phyloP scores from a whole-genome alignment of 2,329 filamentous ascomycete species.

The Ophiostoma angusticollis region DNA sequence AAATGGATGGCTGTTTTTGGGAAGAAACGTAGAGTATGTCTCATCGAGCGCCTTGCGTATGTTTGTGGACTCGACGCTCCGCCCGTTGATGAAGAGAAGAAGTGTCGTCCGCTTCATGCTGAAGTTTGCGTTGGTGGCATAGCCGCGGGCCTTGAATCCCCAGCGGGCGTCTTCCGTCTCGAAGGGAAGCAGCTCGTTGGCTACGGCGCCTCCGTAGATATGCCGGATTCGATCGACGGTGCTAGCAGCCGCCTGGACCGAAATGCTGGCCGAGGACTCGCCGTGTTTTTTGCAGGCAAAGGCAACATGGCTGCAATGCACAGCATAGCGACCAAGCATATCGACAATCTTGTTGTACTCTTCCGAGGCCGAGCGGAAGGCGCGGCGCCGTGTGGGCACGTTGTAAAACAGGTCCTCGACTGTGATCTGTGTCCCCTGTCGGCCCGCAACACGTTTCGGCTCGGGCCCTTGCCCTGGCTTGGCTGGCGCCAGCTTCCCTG shows the following conservation, averaged over 20 bases:
- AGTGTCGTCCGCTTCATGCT: constrained; percentile 79
- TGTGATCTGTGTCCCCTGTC: constrained; percentile 84
- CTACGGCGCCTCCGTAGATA: constrained; percentile 71
- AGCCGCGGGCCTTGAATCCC: constrained; percentile 71
- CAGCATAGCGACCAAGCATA: constrained; percentile 80
- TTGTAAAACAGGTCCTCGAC: constrained; percentile 98
- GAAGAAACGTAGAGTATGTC: constrained; percentile 73
- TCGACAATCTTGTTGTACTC: constrained; percentile 98
- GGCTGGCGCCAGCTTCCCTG: constrained; percentile 65
- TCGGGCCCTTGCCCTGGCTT: constrained; percentile 82
- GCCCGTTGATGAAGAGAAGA: constrained; percentile 91
- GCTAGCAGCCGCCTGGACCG: constrained; percentile 60
- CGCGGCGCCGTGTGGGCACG: constrained; percentile 71
- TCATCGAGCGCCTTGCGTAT: constrained; percentile 88
- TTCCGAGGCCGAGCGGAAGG: constrained; percentile 83
- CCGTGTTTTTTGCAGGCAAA: constrained; percentile 97
- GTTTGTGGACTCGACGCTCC: constrained; percentile 76
- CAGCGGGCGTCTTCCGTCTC: constrained; percentile 59
- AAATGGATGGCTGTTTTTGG: constrained; percentile 90
- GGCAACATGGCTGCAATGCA: constrained; percentile 81
- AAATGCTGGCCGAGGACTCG: constrained; percentile 70
- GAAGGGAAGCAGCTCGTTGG: constrained; percentile 77
- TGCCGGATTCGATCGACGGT: constrained; percentile 77
- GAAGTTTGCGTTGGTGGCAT: constrained; percentile 88
- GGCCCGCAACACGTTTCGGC: constrained; percentile 76